Conservation (phyloP, 768 basidiomycete genomes). For the Lenzites betulinus region DNA sequence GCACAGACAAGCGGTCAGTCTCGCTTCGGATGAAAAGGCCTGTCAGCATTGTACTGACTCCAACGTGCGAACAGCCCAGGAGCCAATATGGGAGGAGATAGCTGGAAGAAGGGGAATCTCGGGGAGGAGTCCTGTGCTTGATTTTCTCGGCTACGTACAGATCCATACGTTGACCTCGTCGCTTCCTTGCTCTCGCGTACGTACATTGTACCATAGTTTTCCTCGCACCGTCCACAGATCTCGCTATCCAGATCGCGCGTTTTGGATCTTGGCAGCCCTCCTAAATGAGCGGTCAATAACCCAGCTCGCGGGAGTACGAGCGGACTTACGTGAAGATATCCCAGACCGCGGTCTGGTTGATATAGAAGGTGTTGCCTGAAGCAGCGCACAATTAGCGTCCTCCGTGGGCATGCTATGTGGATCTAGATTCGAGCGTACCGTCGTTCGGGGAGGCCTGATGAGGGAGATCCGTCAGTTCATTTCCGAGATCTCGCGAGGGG, state of each 20-base stretch:
- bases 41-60: too few species aligned
- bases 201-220: constrained; percentile 12
- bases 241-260: constrained; percentile 19
- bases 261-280: constrained; percentile 26
- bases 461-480: constrained; percentile 11
- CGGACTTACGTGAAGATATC: constrained; percentile 49
- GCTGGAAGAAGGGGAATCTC: neutral
- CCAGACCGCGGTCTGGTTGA: constrained; percentile 54
- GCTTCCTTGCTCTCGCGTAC: neutral
- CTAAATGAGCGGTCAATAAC: constrained; percentile 17
- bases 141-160: neutral
- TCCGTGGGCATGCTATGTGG: neutral
- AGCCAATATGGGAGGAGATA: too few species aligned
- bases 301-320: neutral
- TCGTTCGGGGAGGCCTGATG: constrained; percentile 54
- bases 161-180: neutral
- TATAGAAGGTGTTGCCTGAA: constrained; percentile 51
- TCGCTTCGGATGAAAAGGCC: neutral
- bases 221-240: constrained; percentile 6
- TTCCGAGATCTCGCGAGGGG: neutral
- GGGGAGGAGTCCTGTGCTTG: neutral
- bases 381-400: constrained; percentile 9
- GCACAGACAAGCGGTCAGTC: constrained; percentile 1
- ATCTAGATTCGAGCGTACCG: constrained; percentile 36
- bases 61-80: neutral